Base-by-base conservation (phyloP, 257 asterid genomes). In the Galeopsis tetrahit region DNA sequence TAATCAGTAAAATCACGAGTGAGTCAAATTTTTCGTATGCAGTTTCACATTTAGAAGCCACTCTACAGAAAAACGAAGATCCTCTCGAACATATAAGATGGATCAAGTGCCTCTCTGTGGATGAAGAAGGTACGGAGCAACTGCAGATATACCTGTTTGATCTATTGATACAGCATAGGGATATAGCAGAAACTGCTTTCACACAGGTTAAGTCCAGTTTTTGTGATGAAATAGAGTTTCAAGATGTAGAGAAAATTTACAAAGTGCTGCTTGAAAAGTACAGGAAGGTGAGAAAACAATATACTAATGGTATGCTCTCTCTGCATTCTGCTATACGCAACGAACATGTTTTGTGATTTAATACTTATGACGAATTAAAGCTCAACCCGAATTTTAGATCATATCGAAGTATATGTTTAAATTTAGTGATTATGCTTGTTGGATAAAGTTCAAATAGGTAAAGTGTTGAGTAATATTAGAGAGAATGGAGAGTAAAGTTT, bases 231-330 rank as follows among this genome's bases (percentile, higher is more conserved):
- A 82, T 80, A 53, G 81, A 72, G 74, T 84, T 89, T 80, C 83
- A 71, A 78, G 82, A 82, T 70, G 88, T 74, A 1, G 81, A 84
- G 58, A 70, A 35, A 17, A 28, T 36, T 63, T 86, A 88, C 75
- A 66, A 53, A 70, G 55, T 42, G 78, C 79, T 92, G 77, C 88
- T 90, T 60, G 90, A 85, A 44, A 84, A 77, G 85, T 90, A 86
- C 81, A 82, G 84, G 75, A 82, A 77, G 75, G 94, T 79, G 71
- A 79, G 96, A 62, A 82, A 79, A 77, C 96, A 83, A 44, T 92
- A 86, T 68, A 35, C 77, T 5, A 79, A 81, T 32, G 90, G 93
- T 75, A 90, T 92, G 96, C 92, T 90, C 63, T 81, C 98, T 7
- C 85, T 83, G 68, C 88, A 80, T 75, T 75, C 76, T 60, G 81